These are phyloP conservation scores for Neurospora africana DNA, from an alignment of 495 filamentous ascomycete species.

Conservation along the genomic window DNA sequence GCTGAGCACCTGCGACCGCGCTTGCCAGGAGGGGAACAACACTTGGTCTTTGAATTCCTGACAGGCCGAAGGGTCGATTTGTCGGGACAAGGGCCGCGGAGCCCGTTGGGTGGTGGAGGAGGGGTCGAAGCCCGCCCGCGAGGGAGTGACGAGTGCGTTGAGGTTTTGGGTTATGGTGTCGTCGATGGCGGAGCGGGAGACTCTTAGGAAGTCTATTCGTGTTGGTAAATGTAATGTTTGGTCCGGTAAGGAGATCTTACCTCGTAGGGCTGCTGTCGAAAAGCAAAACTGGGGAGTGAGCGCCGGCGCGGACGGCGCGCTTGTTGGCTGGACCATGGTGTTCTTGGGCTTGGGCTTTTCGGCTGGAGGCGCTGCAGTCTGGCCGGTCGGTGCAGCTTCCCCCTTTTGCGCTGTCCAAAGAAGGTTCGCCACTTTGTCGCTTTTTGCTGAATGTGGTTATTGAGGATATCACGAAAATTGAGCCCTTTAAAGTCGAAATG, in stretches of 20 bases:
- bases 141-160: conserved; percentile 77
- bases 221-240: background rate
- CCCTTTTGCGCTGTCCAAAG: conserved; percentile 6
- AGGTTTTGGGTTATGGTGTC: conserved; percentile 89
- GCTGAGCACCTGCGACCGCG: conserved; percentile 70
- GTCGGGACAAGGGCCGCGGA: conserved; percentile 40
- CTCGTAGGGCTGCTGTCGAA: conserved; percentile 72
- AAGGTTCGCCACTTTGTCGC: background rate
- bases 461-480: background rate
- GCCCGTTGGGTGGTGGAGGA: conserved; percentile 52
- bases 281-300: conserved; percentile 92
- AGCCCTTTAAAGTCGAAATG: background rate
- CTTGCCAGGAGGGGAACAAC: conserved; percentile 82
- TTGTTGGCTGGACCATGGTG: conserved; percentile 49
- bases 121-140: conserved; percentile 64
- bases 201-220: conserved; percentile 72
- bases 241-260: conserved; percentile 29
- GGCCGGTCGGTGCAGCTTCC: conserved; percentile 2
- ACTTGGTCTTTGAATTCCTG: conserved; percentile 64
- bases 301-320: conserved; percentile 39
- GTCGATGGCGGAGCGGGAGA: conserved; percentile 78
- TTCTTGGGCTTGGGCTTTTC: conserved; percentile 4
- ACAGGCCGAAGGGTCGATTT: conserved; percentile 54
- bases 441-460: background rate
- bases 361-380: conserved; percentile 2